Conservation (phyloP, 106 monocot genomes). For the Apostasia shenzhenica region DNA sequence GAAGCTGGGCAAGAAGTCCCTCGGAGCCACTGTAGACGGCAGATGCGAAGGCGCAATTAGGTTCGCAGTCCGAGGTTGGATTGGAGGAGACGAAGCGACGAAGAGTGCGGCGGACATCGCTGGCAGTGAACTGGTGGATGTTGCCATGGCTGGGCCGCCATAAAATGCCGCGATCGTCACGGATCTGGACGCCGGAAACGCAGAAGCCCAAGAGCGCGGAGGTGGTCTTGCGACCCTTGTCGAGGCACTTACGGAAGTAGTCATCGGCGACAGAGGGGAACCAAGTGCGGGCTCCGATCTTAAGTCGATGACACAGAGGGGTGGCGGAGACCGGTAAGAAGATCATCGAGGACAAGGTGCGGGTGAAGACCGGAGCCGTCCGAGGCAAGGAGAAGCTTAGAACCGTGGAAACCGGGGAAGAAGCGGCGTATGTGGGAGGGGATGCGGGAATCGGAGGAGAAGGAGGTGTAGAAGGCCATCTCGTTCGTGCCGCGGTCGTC, state of each 20-base stretch:
- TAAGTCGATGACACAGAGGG: constrained; percentile 65
- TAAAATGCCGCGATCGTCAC: not conserved
- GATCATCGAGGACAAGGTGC: constrained; percentile 66
- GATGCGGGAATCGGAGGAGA: constrained; percentile 32
- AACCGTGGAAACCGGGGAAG: constrained; percentile 76
- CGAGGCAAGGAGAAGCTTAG: constrained; percentile 31
- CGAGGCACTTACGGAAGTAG: constrained; percentile 50
- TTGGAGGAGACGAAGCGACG: constrained; percentile 31
- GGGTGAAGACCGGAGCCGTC: constrained; percentile 30
- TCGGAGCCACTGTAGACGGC: constrained; percentile 7
- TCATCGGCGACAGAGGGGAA: constrained; percentile 25
- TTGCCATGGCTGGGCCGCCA: constrained; percentile 21
- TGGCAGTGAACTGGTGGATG: constrained; percentile 7
- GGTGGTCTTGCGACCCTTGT: constrained; percentile 45
- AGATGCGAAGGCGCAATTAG: constrained; percentile 5
- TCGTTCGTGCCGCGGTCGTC: constrained; percentile 56
- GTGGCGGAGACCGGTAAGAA: constrained; percentile 17
- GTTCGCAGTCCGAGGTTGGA: not conserved
- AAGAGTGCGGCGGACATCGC: constrained; percentile 21
- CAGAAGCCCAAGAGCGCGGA: constrained; percentile 60
- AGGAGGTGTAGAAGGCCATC: constrained; percentile 64
- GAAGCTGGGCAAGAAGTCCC: constrained; percentile 49
- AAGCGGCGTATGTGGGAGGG: constrained; percentile 38
- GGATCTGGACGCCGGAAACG: constrained; percentile 57
- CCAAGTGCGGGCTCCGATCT: constrained; percentile 86